These are phyloP conservation scores for Schizosaccharomyces pombe DNA, from an alignment of 805 yeast species.

Conservation along the genomic window DNA sequence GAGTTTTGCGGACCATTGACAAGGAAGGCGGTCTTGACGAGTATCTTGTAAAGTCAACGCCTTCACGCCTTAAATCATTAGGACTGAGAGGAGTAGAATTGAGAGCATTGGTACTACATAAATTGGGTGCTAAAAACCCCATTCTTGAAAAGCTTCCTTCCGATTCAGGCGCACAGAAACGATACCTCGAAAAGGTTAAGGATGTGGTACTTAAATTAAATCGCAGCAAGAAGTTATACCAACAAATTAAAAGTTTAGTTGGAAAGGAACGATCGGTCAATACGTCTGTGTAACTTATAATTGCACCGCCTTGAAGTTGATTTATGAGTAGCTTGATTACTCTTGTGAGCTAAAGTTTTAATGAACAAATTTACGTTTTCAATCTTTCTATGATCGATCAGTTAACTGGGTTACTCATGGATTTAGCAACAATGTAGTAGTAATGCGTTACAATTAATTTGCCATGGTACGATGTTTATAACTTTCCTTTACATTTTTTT, in stretches of 20 bases:
- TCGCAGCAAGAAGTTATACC: not conserved
- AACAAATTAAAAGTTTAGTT: not conserved
- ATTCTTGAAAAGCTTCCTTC: not conserved
- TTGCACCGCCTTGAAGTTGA: too few relatives aligned
- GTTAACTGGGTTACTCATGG: too few relatives aligned
- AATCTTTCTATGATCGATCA: too few relatives aligned
- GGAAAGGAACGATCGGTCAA: not conserved
- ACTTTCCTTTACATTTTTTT: too few relatives aligned
- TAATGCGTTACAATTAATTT: too few relatives aligned
- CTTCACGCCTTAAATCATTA: not conserved
- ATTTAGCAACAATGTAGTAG: too few relatives aligned
- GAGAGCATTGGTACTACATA: not conserved
- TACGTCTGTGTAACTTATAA: too few relatives aligned
- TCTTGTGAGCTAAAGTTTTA: too few relatives aligned
- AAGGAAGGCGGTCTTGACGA: slow-evolving; percentile 90
- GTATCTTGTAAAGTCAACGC: slow-evolving; percentile 23
- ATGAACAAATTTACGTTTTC: too few relatives aligned
- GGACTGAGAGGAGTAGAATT: not conserved
- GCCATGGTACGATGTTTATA: too few relatives aligned
- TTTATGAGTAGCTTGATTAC: too few relatives aligned
- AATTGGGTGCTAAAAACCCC: not conserved
- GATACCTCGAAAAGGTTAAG: not conserved
- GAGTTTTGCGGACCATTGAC: slow-evolving; percentile 64
- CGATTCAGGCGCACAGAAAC: not conserved
- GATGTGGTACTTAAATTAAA: not conserved